A percentile compares a stretch with the other conserved stretches of the same genome.
Evolutionary conservation across 768 basidiomycete genomes (phyloP).

Genomic region (Tylopilus sp.): DNA sequence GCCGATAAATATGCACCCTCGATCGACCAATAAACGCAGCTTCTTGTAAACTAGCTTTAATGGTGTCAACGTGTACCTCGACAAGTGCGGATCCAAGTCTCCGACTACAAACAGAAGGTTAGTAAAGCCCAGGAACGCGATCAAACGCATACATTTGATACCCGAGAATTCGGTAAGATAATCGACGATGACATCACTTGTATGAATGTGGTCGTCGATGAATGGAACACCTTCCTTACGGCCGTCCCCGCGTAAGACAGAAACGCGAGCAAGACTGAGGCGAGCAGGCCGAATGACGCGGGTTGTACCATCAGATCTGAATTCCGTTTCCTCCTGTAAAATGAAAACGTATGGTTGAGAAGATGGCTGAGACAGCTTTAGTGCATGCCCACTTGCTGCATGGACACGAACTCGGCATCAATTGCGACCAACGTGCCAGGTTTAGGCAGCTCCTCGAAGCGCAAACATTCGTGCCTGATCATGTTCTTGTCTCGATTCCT

Average conservation of each 20-base stretch:
- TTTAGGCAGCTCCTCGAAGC: slow-evolving; percentile 71
- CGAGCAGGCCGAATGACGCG: slow-evolving; percentile 90
- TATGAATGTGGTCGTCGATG: slow-evolving; percentile 98
- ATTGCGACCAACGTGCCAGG: slow-evolving; percentile 90
- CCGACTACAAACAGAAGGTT: slow-evolving; percentile 54
- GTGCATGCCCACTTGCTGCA: slow-evolving; percentile 70
- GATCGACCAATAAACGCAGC: slow-evolving; percentile 85
- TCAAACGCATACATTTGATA: slow-evolving; percentile 68
- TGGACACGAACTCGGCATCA: slow-evolving; percentile 96
- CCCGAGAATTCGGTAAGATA: slow-evolving; percentile 97
- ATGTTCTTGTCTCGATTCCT: slow-evolving; percentile 73
- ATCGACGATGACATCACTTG: slow-evolving; percentile 92
- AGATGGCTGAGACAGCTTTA: not conserved
- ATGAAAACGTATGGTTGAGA: not conserved
- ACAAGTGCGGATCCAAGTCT: slow-evolving; percentile 82
- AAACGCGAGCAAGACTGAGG: slow-evolving; percentile 90
- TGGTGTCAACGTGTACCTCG: slow-evolving; percentile 87
- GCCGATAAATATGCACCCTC: slow-evolving; percentile 94
- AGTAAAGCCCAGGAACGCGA: not conserved
- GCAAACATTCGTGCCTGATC: slow-evolving; percentile 77
- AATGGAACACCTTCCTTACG: slow-evolving; percentile 81
- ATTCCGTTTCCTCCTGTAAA: slow-evolving; percentile 87
- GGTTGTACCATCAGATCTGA: slow-evolving; percentile 90
- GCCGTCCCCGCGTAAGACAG: slow-evolving; percentile 86
- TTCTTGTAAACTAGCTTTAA: slow-evolving; percentile 99